A percentile compares a stretch with the other conserved stretches of the same genome.
Conservation (phyloP, 805 yeast species). For the Maudiozyma turicensis region DNA sequence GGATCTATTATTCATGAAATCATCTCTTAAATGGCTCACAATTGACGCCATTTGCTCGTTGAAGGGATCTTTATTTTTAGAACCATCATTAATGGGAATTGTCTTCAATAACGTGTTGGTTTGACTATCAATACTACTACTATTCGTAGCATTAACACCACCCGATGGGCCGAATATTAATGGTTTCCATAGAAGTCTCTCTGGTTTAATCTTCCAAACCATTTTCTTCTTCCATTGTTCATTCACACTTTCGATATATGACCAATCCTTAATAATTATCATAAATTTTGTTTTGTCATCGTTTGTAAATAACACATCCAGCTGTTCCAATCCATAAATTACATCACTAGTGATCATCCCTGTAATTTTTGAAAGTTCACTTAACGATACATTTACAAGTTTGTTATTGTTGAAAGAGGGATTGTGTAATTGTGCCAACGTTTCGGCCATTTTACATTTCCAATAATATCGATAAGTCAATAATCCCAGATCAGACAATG, state of each 20-base stretch:
- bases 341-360: conserved; percentile 88
- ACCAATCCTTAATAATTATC: conserved; percentile 29
- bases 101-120: conserved; percentile 4
- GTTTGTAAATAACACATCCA: conserved; percentile 41
- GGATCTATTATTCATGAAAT: conserved; percentile 51
- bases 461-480: conserved; percentile 82
- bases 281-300: conserved; percentile 42
- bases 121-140: not conserved
- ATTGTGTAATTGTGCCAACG: conserved; percentile 12
- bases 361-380: conserved; percentile 54
- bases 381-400: conserved; percentile 37
- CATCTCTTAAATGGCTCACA: conserved; percentile 55
- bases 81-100: not conserved
- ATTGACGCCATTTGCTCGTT: conserved; percentile 44
- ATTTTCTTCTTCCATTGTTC: conserved; percentile 45
- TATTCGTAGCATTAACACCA: conserved; percentile 50
- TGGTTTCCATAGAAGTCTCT: conserved; percentile 66
- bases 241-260: conserved; percentile 31
- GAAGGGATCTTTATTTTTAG: conserved; percentile 23
- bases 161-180: conserved; percentile 79
- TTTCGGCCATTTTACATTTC: conserved; percentile 54
- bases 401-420: not conserved
- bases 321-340: conserved; percentile 72
- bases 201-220: conserved; percentile 42
- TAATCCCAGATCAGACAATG: conserved; percentile 86